Evolutionary conservation across 78 protist species (phyloP).

Genomic region (Dictyostelium citrinum): DNA sequence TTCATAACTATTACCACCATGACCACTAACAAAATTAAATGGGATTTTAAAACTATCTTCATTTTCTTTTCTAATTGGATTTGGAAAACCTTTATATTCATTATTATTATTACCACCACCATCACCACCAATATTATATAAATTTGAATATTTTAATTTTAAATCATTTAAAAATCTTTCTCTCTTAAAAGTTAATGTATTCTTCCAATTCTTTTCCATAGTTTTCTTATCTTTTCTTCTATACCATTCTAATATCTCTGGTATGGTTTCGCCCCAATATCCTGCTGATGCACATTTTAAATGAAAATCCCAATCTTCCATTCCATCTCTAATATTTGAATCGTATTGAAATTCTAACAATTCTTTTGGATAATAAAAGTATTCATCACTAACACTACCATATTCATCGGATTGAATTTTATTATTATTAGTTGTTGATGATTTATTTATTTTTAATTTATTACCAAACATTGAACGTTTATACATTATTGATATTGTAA

Average conservation of each 20-base stretch:
- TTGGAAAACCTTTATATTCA: background rate
- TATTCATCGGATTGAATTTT: background rate
- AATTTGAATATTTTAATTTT: conserved; percentile 27
- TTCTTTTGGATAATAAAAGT: background rate
- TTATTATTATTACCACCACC: background rate
- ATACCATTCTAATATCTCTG: conserved; percentile 65
- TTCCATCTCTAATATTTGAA: conserved; percentile 19
- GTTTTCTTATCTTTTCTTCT: conserved; percentile 28
- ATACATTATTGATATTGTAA: conserved; percentile 27
- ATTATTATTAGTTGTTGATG: background rate
- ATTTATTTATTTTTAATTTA: background rate
- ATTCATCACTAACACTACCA: background rate
- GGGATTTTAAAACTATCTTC: background rate
- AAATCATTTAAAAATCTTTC: background rate
- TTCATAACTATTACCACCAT: background rate
- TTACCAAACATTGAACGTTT: conserved; percentile 10
- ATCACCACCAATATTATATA: background rate
- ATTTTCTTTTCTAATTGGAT: background rate
- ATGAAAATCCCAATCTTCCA: conserved; percentile 75
- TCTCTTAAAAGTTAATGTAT: background rate
- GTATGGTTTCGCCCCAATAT: conserved; percentile 72
- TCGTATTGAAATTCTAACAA: conserved; percentile 13
- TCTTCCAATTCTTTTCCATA: conserved; percentile 6
- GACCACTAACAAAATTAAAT: background rate
- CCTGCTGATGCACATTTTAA: conserved; percentile 24